A percentile compares a stretch with the other conserved stretches of the same genome.
phyloP scores from a whole-genome alignment of 2,329 filamentous ascomycete species.

The Allantophomopsis cytisporea region DNA sequence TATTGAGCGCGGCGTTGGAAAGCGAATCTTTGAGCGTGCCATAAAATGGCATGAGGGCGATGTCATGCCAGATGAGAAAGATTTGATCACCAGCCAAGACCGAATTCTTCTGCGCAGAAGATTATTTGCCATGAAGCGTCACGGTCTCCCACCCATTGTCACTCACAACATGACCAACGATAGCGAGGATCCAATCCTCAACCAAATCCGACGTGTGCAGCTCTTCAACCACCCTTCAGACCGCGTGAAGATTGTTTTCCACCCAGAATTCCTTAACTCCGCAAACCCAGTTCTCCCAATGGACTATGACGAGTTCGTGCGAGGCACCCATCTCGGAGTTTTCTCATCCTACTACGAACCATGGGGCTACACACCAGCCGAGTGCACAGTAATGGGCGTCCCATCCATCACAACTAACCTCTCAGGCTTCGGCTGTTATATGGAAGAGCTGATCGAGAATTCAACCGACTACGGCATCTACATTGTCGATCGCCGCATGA shows the following conservation, averaged over 20 bases:
- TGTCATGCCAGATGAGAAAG: slow-evolving; percentile 89
- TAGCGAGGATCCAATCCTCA: slow-evolving; percentile 81
- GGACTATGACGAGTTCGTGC: slow-evolving; percentile 97
- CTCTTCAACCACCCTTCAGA: slow-evolving; percentile 94
- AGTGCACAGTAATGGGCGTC: slow-evolving; percentile 98
- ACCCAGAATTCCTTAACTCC: slow-evolving; percentile 94
- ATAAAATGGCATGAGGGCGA: slow-evolving; percentile 93
- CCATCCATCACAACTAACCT: slow-evolving; percentile 97
- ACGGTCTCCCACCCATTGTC: slow-evolving; percentile 82
- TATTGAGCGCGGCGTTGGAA: slow-evolving; percentile 85
- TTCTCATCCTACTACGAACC: slow-evolving; percentile 98
- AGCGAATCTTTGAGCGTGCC: slow-evolving; percentile 87
- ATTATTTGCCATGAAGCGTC: slow-evolving; percentile 92
- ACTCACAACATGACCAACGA: slow-evolving; percentile 99
- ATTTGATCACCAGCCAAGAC: slow-evolving; percentile 83
- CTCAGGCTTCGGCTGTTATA: slow-evolving; percentile 96
- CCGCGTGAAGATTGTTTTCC: slow-evolving; percentile 91
- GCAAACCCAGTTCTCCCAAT: slow-evolving; percentile 89
- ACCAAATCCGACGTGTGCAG: slow-evolving; percentile 90
- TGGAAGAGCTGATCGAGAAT: slow-evolving; percentile 98
- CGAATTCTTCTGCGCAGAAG: slow-evolving; percentile 83
- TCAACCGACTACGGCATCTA: slow-evolving; percentile 97
- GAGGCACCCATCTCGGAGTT: slow-evolving; percentile 87
- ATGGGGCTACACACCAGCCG: slow-evolving; percentile 96
- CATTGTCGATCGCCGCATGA: slow-evolving; percentile 89